Percentiles rank a stretch among this genome's conserved stretches.
These are phyloP conservation scores for Delitschia confertaspora DNA, from an alignment of 495 filamentous ascomycete genomes.

Conservation along the genomic window DNA sequence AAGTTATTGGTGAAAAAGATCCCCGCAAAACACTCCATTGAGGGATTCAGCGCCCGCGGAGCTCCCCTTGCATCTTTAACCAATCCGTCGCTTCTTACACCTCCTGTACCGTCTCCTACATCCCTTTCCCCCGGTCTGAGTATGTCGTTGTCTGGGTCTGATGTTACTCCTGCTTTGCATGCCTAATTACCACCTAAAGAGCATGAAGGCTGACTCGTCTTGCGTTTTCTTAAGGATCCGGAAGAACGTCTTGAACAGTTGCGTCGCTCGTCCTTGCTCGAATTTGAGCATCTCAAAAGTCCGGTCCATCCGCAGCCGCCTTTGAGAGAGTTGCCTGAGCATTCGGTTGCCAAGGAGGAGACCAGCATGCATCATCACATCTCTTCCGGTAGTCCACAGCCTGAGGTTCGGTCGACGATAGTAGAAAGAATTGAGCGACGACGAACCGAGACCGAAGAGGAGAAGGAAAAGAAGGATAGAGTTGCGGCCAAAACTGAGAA, in stretches of 20 bases:
- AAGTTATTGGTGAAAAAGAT: too few relatives aligned
- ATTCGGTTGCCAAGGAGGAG: slow-evolving; percentile 10
- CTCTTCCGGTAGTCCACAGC: neutral
- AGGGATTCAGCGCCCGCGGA: slow-evolving; percentile 20
- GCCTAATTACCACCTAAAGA: slow-evolving; percentile 2
- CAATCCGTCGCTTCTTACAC: slow-evolving; percentile 10
- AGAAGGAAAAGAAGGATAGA: slow-evolving; percentile 2
- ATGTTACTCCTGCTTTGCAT: slow-evolving; percentile 4
- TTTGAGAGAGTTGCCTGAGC: slow-evolving; percentile 22
- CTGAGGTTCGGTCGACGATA: neutral
- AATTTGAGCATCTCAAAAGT: slow-evolving; percentile 27
- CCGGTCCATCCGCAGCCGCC: slow-evolving; percentile 11
- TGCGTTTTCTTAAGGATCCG: slow-evolving; percentile 23
- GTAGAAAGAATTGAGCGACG: too few relatives aligned
- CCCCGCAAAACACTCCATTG: neutral
- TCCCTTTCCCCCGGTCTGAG: slow-evolving; percentile 6
- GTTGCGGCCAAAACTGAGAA: neutral
- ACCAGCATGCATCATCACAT: slow-evolving; percentile 9
- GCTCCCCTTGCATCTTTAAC: slow-evolving; percentile 28
- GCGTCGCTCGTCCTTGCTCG: slow-evolving; percentile 29
- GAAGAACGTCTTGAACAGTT: slow-evolving; percentile 27
- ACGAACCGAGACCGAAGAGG: too few relatives aligned
- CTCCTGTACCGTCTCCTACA: neutral
- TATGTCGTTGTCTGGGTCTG: slow-evolving; percentile 9
- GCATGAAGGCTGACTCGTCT: slow-evolving; percentile 18